Conservation (phyloP, 2,329 filamentous ascomycete species). For the Monilinia polystroma region DNA sequence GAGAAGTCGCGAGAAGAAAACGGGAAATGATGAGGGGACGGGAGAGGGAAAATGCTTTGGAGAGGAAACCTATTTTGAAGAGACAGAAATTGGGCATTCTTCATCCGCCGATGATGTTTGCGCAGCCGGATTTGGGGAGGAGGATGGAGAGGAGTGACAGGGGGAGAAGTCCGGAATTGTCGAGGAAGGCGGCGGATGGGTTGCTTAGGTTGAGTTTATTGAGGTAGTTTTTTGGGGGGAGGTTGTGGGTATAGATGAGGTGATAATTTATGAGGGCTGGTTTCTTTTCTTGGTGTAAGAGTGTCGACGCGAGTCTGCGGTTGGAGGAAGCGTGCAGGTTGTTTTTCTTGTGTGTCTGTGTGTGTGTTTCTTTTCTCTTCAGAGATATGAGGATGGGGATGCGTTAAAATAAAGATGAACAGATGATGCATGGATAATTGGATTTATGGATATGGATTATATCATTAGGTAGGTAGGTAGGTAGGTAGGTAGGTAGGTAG, state of each 20-base stretch:
- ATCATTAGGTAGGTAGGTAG: too few species aligned
- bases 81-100: neutral
- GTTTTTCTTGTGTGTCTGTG: too few species aligned
- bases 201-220: constrained; percentile 44
- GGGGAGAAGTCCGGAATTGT: constrained; percentile 37
- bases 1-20: neutral
- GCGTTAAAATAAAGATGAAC: too few species aligned
- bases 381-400: too few species aligned
- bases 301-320: too few species aligned
- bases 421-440: too few species aligned
- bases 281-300: too few species aligned
- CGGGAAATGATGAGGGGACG: neutral
- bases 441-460: too few species aligned
- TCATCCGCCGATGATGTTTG: neutral
- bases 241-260: neutral
- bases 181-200: constrained; percentile 52
- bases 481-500: too few species aligned
- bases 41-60: neutral
- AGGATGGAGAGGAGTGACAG: constrained; percentile 19
- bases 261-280: too few species aligned
- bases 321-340: too few species aligned
- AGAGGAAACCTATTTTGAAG: neutral
- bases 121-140: neutral
- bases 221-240: neutral
- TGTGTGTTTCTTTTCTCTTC: too few species aligned